Base-by-base conservation (phyloP, 176 grass and related monocot genomes). In the Tuctoria greenei region DNA sequence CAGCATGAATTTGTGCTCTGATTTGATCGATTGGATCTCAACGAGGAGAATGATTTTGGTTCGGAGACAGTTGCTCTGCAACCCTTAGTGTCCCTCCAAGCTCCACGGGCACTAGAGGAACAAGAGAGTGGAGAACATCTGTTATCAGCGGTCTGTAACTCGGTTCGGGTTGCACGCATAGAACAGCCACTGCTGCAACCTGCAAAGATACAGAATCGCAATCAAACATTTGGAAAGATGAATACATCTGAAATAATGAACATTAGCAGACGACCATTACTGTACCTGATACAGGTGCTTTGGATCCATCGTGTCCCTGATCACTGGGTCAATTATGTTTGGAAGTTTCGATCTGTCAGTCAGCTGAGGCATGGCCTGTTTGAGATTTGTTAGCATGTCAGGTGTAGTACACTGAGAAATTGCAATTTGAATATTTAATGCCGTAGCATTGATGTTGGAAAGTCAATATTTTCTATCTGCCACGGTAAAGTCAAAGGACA, bases 121-220 rank as follows among this genome's bases (percentile, higher is more conserved):
- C 82, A 43, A 99, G 87, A 46, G 95, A 99, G 80, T 99, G 95
- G 42, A 99, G 83, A 49, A 99, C 95, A 64, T 99, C 95, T 16
- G 95, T 95, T 61, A 99, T 99, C 34, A 99, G 72, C 31, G 95
- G 95, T 79, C 95, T 87, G 69, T 99, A 99, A 82, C 95, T 99
- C 21, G 95, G 95, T 49, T 99, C 95, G 1, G 89, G 89, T 67
- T 99, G 95, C 51, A 99, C 85, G 3, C 95, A 99, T 65, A 99
- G 81, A 79, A 95, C 87, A 5, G 95, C 89, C 10, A 99, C 95
- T 1, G 95, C 95, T 4, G 95, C 95, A 68, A 99, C 95, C 95
- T 99, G 90, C 71, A 84, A 17, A 80, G 13, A 27, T 39, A 56
- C 23, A 15, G 25, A 64, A 56, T 4, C 73, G 28, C 42, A 35